Evolutionary conservation across 2,329 filamentous ascomycete genomes (phyloP).

Genomic region (Exserohilum rostratum): DNA sequence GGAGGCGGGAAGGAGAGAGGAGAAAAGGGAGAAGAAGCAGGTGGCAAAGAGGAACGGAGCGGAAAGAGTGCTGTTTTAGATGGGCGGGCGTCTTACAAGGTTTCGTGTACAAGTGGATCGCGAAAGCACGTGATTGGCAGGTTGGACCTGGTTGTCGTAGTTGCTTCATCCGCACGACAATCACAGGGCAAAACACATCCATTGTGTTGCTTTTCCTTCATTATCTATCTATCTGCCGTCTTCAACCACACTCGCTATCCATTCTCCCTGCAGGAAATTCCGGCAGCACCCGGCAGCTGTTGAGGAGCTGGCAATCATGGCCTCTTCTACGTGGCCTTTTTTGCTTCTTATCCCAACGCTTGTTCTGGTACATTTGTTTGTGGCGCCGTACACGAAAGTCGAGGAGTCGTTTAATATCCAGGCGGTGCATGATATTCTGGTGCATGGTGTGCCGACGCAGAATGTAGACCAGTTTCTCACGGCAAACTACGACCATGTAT

Average conservation of each 20-base stretch:
- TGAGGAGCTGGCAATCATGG: no score
- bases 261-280: no score
- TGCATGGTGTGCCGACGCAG: slow-evolving; percentile 73
- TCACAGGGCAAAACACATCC: not conserved
- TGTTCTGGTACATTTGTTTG: slow-evolving; percentile 68
- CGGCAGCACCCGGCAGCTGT: no score
- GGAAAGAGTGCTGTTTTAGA: not conserved
- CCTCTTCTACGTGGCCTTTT: slow-evolving; percentile 31
- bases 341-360: slow-evolving; percentile 40
- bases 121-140: slow-evolving; percentile 34
- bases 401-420: slow-evolving; percentile 99
- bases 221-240: slow-evolving; percentile 4
- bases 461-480: slow-evolving; percentile 62
- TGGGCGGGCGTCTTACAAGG: not conserved
- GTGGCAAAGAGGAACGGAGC: slow-evolving; percentile 1
- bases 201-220: not conserved
- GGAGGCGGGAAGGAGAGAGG: not conserved
- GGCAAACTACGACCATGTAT: slow-evolving; percentile 81
- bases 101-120: slow-evolving; percentile 11
- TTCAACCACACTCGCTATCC: no score
- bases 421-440: slow-evolving; percentile 86
- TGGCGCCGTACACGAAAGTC: slow-evolving; percentile 92
- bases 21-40: slow-evolving; percentile 3
- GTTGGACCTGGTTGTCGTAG: not conserved
- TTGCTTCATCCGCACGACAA: slow-evolving; percentile 1